Conservation (phyloP, 2,329 filamentous ascomycete genomes). For the Epichloe glyceriae region DNA sequence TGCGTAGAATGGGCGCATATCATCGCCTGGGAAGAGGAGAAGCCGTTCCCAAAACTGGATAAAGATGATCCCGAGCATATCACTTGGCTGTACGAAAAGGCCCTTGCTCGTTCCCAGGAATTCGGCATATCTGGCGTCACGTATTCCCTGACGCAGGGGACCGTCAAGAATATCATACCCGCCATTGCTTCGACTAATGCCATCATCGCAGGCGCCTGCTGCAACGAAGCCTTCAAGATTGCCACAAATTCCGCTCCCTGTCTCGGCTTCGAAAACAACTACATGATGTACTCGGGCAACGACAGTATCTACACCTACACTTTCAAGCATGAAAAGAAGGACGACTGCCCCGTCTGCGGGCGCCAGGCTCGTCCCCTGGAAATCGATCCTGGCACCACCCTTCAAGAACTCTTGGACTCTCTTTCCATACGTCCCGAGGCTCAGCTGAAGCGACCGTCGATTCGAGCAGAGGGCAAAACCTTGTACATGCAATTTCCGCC, state of each 20-base stretch:
- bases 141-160: slow-evolving; percentile 90
- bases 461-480: slow-evolving; percentile 66
- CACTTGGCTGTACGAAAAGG: slow-evolving; percentile 87
- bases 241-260: slow-evolving; percentile 70
- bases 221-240: slow-evolving; percentile 94
- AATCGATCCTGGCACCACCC: slow-evolving; percentile 56
- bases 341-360: slow-evolving; percentile 90
- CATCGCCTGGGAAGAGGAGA: slow-evolving; percentile 87
- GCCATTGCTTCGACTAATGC: slow-evolving; percentile 97
- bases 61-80: slow-evolving; percentile 96
- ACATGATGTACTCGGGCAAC: slow-evolving; percentile 99
- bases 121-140: slow-evolving; percentile 89
- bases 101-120: slow-evolving; percentile 66
- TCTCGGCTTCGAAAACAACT: slow-evolving; percentile 69
- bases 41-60: slow-evolving; percentile 74
- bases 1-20: slow-evolving; percentile 99
- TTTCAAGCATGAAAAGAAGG: slow-evolving; percentile 86
- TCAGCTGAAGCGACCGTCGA: slow-evolving; percentile 85
- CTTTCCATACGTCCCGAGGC: slow-evolving; percentile 74
- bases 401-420: slow-evolving; percentile 75
- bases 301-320: slow-evolving; percentile 96
- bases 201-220: slow-evolving; percentile 88
- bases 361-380: slow-evolving; percentile 63
- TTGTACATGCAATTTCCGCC: slow-evolving; percentile 82
- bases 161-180: slow-evolving; percentile 98